A percentile compares a stretch with the other conserved stretches of the same genome.
phyloP scores from a whole-genome alignment of 495 filamentous ascomycete genomes.

The Lasiosphaeria miniovina region DNA sequence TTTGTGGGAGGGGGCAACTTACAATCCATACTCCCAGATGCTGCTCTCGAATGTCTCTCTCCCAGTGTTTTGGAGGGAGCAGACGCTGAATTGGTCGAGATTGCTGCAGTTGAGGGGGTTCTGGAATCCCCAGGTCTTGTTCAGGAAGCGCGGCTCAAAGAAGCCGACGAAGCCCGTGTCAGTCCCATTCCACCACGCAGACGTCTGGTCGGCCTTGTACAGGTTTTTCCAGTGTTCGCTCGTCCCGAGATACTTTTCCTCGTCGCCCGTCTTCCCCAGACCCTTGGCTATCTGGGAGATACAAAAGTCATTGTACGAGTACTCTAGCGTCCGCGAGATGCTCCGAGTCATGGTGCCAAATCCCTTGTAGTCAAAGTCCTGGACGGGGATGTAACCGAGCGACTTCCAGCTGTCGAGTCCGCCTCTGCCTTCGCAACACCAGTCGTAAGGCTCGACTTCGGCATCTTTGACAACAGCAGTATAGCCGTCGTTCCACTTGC shows the following conservation, averaged over 20 bases:
- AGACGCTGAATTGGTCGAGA: conserved; percentile 48
- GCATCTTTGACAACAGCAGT: conserved; percentile 73
- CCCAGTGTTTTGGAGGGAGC: conserved; percentile 60
- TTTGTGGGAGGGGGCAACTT: conserved; percentile 27
- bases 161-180: conserved; percentile 66
- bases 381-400: conserved; percentile 64
- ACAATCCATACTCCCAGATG: conserved; percentile 70
- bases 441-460: conserved; percentile 68
- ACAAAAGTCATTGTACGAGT: conserved; percentile 75
- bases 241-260: conserved; percentile 59
- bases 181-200: conserved; percentile 53
- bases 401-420: conserved; percentile 66
- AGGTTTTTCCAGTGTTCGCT: conserved; percentile 68
- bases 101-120: conserved; percentile 66
- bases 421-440: conserved; percentile 68
- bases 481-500: conserved; percentile 64
- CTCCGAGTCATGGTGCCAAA: conserved; percentile 68
- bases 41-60: conserved; percentile 70
- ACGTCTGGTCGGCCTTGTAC: conserved; percentile 61
- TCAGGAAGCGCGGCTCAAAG: conserved; percentile 64
- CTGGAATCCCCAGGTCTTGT: conserved; percentile 66
- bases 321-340: conserved; percentile 71
- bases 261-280: conserved; percentile 52
- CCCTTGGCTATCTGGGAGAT: conserved; percentile 61
- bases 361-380: conserved; percentile 66